Percentiles rank a stretch among this genome's conserved stretches.
Conservation (phyloP, 2,329 filamentous ascomycete species). For the Trichoderma sp. region DNA sequence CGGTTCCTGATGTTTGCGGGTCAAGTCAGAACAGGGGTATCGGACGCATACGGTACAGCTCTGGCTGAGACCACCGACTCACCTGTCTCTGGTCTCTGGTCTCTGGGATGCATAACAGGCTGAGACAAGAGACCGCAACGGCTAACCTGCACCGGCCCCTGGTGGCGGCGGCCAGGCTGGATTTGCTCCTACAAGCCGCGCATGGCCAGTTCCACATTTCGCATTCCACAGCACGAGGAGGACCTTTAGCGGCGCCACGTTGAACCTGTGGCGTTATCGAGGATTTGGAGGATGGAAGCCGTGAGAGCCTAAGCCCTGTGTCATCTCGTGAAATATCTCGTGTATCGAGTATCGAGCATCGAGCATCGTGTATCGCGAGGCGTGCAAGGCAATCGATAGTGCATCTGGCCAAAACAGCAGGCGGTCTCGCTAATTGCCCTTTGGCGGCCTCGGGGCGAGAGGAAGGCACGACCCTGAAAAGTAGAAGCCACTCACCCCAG, state of each 20-base stretch:
- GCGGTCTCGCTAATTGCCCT: slow-evolving; percentile 8
- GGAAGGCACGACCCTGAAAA: background rate
- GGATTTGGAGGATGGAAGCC: background rate
- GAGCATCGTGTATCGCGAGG: background rate
- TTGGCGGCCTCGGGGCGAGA: slow-evolving; percentile 7
- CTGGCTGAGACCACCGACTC: background rate
- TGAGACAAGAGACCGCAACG: slow-evolving; percentile 7
- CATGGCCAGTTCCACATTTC: background rate
- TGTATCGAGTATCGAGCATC: background rate
- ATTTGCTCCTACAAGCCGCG: background rate
- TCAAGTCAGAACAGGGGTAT: slow-evolving; percentile 3
- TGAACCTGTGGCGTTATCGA: background rate
- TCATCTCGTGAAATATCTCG: background rate
- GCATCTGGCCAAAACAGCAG: slow-evolving; percentile 16
- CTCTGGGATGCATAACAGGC: slow-evolving; percentile 3
- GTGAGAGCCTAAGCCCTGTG: background rate
- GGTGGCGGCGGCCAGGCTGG: slow-evolving; percentile 11
- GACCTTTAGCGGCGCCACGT: background rate
- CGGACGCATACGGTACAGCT: background rate
- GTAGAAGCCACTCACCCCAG: background rate
- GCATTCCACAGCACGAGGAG: background rate
- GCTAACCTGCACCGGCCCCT: background rate
- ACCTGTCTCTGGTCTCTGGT: no score
- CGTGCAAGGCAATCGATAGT: background rate
- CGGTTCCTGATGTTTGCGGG: slow-evolving; percentile 8